Base-by-base conservation (phyloP, 2,329 filamentous ascomycete genomes). In the Aspergillus floridensis region DNA sequence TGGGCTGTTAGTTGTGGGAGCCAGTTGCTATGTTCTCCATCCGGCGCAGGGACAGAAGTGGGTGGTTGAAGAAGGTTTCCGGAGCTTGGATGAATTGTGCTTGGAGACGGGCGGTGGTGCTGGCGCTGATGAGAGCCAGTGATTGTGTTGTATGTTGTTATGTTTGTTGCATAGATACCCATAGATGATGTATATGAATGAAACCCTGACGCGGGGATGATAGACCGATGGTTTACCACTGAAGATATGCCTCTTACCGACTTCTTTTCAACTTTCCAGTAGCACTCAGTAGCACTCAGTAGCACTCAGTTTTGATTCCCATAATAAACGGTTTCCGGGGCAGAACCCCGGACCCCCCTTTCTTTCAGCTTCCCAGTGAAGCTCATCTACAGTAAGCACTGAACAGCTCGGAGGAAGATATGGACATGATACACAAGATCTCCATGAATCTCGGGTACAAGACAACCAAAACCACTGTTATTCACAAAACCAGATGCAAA, bases 21-120 rank as follows among this genome's bases (percentile, higher is more conserved):
- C 83, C 49, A 90, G 92, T 3, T 99, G 95, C 67, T 88, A 91
- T 69, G 91, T 92, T 5, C 75, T 98, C 59, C 83, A 88, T 63
- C 79, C 81, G 22, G 81, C 84, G 38, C 79, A 77, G 58, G 83
- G 82, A 2, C 82, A 86, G 68, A 86, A 86, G 59, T 97, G 93
- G 93, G 79, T 83, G 0, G 90, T 96, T 0, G 92, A 97, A 73
- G 93, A 97, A 51, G 93, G 92, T 0, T 96, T 96, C 69, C 82
- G 82, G 63, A 90, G 88, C 0, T 73, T 96, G 56, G 89, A 93
- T 59, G 77, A 74, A 31, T 59, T 83, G 50, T 74, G 73, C 8
- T 11, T 44, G 11, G 53, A 55, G 41, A 44, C 44, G 41, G 21
- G 14, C 8, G 29, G 53, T 35, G 41, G 19, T 19, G 19, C 16